phyloP scores from a whole-genome alignment of 495 filamentous ascomycete genomes.

The Astrothelium macrocarpum region DNA sequence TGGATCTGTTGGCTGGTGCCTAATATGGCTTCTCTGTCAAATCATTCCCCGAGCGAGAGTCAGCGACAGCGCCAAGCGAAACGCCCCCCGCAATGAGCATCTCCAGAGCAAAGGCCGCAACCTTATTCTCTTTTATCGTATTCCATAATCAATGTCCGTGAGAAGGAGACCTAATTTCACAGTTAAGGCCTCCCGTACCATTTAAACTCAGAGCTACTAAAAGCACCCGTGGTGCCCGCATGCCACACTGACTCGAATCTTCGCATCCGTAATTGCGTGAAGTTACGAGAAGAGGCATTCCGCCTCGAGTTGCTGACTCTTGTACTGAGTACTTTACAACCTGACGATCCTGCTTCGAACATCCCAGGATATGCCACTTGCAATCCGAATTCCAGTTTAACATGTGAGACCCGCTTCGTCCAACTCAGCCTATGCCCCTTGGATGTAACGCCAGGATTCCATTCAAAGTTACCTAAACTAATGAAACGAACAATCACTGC shows the following conservation, averaged over 20 bases:
- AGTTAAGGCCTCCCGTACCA: too few relatives aligned
- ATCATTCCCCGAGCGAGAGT: not conserved
- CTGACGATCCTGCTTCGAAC: not conserved
- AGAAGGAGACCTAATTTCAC: not conserved
- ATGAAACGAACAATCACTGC: too few relatives aligned
- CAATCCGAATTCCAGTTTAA: not conserved
- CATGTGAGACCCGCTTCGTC: not conserved
- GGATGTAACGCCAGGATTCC: not conserved
- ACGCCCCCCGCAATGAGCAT: not conserved
- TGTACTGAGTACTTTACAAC: not conserved
- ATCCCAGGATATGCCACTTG: not conserved
- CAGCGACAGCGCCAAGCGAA: not conserved
- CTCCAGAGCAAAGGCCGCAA: not conserved
- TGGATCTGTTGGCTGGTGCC: conserved; percentile 1
- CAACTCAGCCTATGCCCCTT: not conserved
- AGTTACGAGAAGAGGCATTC: too few relatives aligned
- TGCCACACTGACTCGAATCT: too few relatives aligned
- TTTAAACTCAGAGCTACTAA: too few relatives aligned
- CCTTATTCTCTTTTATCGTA: not conserved
- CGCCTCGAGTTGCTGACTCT: too few relatives aligned
- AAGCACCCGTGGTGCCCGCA: not conserved
- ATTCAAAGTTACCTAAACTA: too few relatives aligned
- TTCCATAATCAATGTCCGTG: not conserved
- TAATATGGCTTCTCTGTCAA: not conserved
- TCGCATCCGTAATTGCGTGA: too few relatives aligned